Conservation (phyloP, 129 eudicot species). For the Artemisia argyi region DNA sequence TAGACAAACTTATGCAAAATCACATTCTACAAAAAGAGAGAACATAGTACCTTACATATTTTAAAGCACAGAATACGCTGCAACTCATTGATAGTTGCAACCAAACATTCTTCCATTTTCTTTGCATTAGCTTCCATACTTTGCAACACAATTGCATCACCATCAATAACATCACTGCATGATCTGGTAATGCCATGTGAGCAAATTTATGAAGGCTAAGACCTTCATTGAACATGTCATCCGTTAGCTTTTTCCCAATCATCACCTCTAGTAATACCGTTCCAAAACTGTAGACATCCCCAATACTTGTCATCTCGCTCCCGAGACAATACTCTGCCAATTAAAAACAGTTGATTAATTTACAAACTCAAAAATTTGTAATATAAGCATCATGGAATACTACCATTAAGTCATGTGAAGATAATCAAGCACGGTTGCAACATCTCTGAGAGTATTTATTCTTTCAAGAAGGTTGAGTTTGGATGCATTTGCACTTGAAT, state of each 20-base stretch:
- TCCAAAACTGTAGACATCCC: conserved; percentile 47
- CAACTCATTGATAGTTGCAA: conserved; percentile 20
- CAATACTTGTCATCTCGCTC: conserved; percentile 31
- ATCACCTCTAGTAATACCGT: conserved; percentile 36
- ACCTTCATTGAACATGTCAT: conserved; percentile 24
- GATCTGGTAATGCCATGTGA: conserved; percentile 11
- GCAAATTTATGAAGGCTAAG: conserved; percentile 25
- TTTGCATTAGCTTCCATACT: background rate
- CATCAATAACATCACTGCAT: conserved; percentile 34
- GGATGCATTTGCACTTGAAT: too few relatives aligned
- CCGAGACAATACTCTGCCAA: conserved; percentile 45
- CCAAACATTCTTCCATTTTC: conserved; percentile 23
- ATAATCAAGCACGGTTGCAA: background rate
- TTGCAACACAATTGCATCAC: background rate
- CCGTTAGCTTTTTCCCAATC: conserved; percentile 39
- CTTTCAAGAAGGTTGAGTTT: too few relatives aligned
- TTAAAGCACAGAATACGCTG: conserved; percentile 14
- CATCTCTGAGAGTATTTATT: too few relatives aligned
- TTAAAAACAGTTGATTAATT: background rate
- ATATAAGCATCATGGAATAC: background rate
- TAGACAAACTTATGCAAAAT: too few relatives aligned
- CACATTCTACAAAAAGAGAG: background rate
- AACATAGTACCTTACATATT: background rate
- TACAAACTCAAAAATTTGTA: background rate
- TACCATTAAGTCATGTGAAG: conserved; percentile 1